Conservation (phyloP, 495 filamentous ascomycete species). For the Tetracladium setigerum region DNA sequence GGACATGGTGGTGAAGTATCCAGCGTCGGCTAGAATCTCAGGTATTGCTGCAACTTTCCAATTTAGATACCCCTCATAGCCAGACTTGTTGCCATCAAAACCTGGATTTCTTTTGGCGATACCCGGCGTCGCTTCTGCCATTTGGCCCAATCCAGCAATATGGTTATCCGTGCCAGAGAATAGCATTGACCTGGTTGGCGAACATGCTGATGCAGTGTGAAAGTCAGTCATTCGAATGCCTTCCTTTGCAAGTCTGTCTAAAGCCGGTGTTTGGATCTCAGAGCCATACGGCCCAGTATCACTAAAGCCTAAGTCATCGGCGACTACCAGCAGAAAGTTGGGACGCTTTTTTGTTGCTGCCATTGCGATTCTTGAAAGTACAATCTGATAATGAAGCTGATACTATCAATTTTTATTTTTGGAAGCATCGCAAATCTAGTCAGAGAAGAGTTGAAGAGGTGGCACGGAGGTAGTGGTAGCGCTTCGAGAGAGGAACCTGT, state of each 20-base stretch:
- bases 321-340: conserved; percentile 56
- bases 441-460: no score
- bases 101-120: conserved; percentile 18
- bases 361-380: no score
- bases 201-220: conserved; percentile 58
- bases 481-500: no score
- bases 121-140: conserved; percentile 28
- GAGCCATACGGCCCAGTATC: conserved; percentile 55
- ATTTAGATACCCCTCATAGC: conserved; percentile 61
- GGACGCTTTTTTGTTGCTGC: conserved; percentile 26
- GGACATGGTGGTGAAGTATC: conserved; percentile 55
- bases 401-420: no score
- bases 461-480: no score
- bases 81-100: conserved; percentile 43
- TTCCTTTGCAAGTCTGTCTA: conserved; percentile 46
- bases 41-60: conserved; percentile 53
- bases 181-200: conserved; percentile 56
- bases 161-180: conserved; percentile 47
- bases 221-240: conserved; percentile 57
- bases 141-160: conserved; percentile 39
- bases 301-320: conserved; percentile 57
- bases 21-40: conserved; percentile 51
- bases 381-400: no score
- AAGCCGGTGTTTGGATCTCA: conserved; percentile 55
- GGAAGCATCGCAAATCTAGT: no score